Conservation (phyloP, 2,329 filamentous ascomycete genomes). For the Diaporthe longicolla region DNA sequence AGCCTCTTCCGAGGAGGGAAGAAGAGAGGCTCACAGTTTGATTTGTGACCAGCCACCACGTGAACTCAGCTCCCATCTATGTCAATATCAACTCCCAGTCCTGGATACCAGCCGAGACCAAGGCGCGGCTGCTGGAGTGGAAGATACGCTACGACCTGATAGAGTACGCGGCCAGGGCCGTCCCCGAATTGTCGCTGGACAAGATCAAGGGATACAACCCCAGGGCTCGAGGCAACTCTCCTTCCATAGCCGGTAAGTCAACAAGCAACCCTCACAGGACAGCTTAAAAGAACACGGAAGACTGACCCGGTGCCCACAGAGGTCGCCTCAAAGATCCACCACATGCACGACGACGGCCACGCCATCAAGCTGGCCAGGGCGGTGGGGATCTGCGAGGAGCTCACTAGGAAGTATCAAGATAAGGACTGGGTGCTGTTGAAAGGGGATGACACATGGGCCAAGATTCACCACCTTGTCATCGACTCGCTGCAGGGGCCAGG, state of each 20-base stretch:
- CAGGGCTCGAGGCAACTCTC: conserved; percentile 53
- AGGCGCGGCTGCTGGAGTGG: conserved; percentile 82
- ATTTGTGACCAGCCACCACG: conserved; percentile 74
- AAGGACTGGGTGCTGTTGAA: conserved; percentile 67
- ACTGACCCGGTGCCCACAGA: conserved; percentile 7
- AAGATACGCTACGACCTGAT: conserved; percentile 83
- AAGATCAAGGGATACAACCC: conserved; percentile 74
- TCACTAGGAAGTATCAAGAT: conserved; percentile 61
- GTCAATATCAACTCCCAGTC: conserved; percentile 72
- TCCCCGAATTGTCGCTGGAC: conserved; percentile 71
- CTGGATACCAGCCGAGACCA: conserved; percentile 73
- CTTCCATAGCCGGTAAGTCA: conserved; percentile 59
- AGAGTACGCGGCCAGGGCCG: conserved; percentile 79
- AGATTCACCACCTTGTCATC: conserved; percentile 71
- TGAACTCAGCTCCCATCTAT: conserved; percentile 82
- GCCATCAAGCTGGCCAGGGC: conserved; percentile 81
- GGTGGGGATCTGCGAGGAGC: conserved; percentile 72
- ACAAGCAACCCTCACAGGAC: too few relatives aligned
- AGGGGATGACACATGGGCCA: conserved; percentile 71
- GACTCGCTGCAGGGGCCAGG: conserved; percentile 71
- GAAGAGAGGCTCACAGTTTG: conserved; percentile 43
- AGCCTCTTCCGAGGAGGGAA: neutral
- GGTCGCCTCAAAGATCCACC: conserved; percentile 60
- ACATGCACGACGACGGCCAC: conserved; percentile 83
- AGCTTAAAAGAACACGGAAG: too few relatives aligned